Percentiles rank a stretch among this genome's conserved stretches.
These are phyloP conservation scores for Logfia minima DNA, from an alignment of 129 eudicot genomes.

Conservation along the genomic window DNA sequence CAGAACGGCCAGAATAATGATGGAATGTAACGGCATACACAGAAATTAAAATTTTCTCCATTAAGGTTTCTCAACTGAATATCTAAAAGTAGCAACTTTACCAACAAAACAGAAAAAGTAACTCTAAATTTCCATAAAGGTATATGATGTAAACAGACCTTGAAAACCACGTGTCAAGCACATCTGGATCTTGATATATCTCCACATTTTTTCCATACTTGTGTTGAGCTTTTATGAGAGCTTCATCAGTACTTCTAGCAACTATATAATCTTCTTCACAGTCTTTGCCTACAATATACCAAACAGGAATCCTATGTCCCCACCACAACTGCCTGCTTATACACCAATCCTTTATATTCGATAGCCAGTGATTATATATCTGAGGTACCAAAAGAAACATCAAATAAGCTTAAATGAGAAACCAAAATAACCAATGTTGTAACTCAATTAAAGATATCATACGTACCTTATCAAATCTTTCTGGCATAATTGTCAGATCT, in stretches of 20 bases:
- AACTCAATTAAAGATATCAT: neutral
- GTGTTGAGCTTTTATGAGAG: conserved; percentile 63
- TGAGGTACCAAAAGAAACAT: conserved; percentile 31
- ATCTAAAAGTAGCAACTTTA: neutral
- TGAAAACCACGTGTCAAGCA: conserved; percentile 99
- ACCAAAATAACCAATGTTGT: neutral
- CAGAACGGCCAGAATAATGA: neutral
- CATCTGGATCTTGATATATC: conserved; percentile 99
- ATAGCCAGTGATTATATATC: conserved; percentile 96
- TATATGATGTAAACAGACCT: conserved; percentile 51
- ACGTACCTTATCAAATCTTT: conserved; percentile 89
- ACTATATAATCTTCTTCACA: conserved; percentile 88
- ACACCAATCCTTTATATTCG: conserved; percentile 98
- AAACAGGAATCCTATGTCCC: conserved; percentile 99
- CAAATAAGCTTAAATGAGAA: neutral
- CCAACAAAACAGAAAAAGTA: neutral
- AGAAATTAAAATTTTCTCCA: neutral
- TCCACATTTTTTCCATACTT: conserved; percentile 82
- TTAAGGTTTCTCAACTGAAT: neutral
- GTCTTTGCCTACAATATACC: conserved; percentile 89
- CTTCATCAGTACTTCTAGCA: conserved; percentile 75
- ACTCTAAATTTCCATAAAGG: neutral
- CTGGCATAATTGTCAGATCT: conserved; percentile 83
- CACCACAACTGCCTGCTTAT: conserved; percentile 99
- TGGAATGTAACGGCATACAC: neutral